A percentile compares a stretch with the other conserved stretches of the same genome.
Conservation (phyloP, 2,329 filamentous ascomycete species). For the Fusarium nurragi region DNA sequence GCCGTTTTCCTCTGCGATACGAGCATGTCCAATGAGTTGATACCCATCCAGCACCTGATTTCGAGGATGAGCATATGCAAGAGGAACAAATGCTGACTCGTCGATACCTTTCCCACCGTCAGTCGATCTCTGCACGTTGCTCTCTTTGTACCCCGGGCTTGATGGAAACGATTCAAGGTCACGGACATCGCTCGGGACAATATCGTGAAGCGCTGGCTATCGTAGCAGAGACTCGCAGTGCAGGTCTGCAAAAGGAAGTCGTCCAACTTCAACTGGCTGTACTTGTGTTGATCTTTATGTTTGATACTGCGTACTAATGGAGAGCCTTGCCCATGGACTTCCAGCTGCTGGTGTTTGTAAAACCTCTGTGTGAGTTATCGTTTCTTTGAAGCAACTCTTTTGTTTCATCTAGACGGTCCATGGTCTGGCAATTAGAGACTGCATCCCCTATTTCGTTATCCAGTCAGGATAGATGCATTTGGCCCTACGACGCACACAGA, state of each 20-base stretch:
- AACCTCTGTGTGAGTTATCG: no score
- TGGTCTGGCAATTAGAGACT: conserved; percentile 6
- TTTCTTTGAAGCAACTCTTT: conserved; percentile 6
- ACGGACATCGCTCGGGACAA: neutral
- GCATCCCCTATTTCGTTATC: neutral
- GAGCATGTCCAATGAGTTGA: conserved; percentile 28
- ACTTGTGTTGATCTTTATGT: neutral
- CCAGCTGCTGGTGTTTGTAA: neutral
- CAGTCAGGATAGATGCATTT: conserved; percentile 6
- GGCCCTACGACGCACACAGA: conserved; percentile 19
- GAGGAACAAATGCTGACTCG: neutral
- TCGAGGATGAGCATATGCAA: conserved; percentile 33
- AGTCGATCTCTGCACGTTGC: neutral
- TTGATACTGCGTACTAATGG: neutral
- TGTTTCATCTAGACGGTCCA: conserved; percentile 10
- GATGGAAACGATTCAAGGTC: conserved; percentile 6
- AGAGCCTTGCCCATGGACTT: neutral
- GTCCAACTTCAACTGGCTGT: neutral
- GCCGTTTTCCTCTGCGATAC: conserved; percentile 28
- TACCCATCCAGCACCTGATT: conserved; percentile 38
- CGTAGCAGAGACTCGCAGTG: neutral
- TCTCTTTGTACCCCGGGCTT: neutral
- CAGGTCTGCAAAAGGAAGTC: neutral
- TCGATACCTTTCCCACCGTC: neutral
- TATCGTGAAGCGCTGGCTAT: conserved; percentile 3